Percentiles rank a stretch among this genome's conserved stretches.
Conservation (phyloP, 1,284 basidiomycete species). For the Coniophora puteana region DNA sequence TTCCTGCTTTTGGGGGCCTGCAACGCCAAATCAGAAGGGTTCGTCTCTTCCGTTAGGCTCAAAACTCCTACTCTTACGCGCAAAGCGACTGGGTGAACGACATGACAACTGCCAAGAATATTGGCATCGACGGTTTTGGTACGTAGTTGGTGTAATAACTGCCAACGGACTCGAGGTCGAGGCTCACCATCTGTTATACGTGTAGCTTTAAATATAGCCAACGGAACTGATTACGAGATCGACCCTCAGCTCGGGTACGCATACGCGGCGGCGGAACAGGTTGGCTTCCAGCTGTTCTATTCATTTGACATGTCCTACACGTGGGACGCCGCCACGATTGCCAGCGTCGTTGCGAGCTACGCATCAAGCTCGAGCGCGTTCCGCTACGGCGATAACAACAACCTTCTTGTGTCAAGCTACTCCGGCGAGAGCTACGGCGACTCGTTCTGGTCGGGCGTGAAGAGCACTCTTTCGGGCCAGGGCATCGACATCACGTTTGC, state of each 20-base stretch:
- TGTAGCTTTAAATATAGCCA: constrained; percentile 18
- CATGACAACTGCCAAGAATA: constrained; percentile 26
- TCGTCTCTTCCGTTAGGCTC: constrained; percentile 10
- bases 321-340: constrained; percentile 22
- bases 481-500: constrained; percentile 27
- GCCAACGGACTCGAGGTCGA: too few species aligned
- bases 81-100: constrained; percentile 23
- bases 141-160: neutral
- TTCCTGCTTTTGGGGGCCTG: neutral
- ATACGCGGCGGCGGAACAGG: constrained; percentile 24
- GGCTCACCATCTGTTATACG: neutral
- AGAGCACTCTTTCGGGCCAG: constrained; percentile 18
- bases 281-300: constrained; percentile 29
- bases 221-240: constrained; percentile 24
- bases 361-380: constrained; percentile 21
- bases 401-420: constrained; percentile 30
- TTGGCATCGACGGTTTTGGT: constrained; percentile 29
- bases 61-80: constrained; percentile 24
- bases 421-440: constrained; percentile 23
- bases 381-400: constrained; percentile 21
- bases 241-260: constrained; percentile 24
- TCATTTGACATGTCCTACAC: constrained; percentile 29
- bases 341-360: constrained; percentile 16
- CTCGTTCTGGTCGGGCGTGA: constrained; percentile 27
- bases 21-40: neutral